Evolutionary conservation across 768 basidiomycete genomes (phyloP), one percentile per base, ranked within the genome.

Genomic region (Xerocomellus dryophilus): DNA sequence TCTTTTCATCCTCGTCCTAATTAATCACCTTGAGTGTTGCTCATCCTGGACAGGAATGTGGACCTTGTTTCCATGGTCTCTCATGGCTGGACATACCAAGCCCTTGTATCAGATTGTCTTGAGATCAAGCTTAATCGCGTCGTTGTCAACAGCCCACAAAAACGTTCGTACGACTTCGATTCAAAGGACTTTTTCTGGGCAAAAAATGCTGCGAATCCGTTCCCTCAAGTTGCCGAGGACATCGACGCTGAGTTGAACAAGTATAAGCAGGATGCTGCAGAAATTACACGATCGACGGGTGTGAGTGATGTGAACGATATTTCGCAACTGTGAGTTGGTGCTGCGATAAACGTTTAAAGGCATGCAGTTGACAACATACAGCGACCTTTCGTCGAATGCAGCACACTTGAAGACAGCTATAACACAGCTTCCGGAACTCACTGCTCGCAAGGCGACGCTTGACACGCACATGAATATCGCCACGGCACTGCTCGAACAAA

Each of bases 391-490:
- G 2, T 84, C 91, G 29, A 98, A 98, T 70, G 94, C 97, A 3
- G 79, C 92, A 7, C 90, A 98, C 69, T 75, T 99, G 46, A 98
- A 98, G 74, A 93, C 93, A 0, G 97, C 97, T 8, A 97, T 99
- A 66, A 98, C 95, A 2, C 92, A 94, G 57, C 78, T 99, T 18
- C 97, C 97, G 2, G 97, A 98, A 68, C 76, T 99, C 46, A 98
- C 96, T 5, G 94, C 97, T 4, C 84, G 97, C 39, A 99, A 99
- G 65, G 91, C 93, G 31, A 95, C 91, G 1, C 81, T 99, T 23
- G 97, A 99, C 69, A 93, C 95, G 4, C 97, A 99, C 68, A 98
- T 99, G 95, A 98, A 98, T 72, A 96, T 99, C 51, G 96, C 96
- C 35, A 97, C 95, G 12, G 89, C 95, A 17, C 74, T 99, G 10